phyloP scores from a whole-genome alignment of 78 protist species.

The Dictyostelium citrinum region DNA sequence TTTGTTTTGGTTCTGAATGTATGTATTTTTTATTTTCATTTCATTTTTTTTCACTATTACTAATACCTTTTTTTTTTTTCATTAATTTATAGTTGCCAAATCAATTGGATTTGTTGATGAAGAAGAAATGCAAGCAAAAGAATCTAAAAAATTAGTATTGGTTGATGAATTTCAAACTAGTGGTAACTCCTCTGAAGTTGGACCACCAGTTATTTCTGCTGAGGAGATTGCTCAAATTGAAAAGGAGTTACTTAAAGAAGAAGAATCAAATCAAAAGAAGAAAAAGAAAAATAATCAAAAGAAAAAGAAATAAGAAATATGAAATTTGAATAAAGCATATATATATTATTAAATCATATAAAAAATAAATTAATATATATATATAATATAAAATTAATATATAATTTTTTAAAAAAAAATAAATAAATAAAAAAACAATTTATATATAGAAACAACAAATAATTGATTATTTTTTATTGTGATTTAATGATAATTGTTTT shows the following conservation, averaged over 20 bases:
- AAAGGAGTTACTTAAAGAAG: neutral
- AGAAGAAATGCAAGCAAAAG: neutral
- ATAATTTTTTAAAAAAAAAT: too few species aligned
- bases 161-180: constrained; percentile 32
- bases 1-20: constrained; percentile 67
- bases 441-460: too few species aligned
- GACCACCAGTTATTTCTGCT: neutral
- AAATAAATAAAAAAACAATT: too few species aligned
- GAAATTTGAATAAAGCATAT: too few species aligned
- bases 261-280: neutral
- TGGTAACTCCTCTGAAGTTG: neutral
- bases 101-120: constrained; percentile 68
- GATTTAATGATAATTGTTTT: neutral
- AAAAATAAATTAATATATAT: too few species aligned
- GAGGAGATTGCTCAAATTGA: neutral
- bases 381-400: too few species aligned
- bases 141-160: neutral
- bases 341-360: too few species aligned
- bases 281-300: constrained; percentile 2
- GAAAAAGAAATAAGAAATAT: too few species aligned
- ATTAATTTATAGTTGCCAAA: constrained; percentile 13
- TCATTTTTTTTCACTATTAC: neutral
- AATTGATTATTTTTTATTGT: too few species aligned
- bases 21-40: neutral
- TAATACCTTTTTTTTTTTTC: neutral